Base-by-base conservation (phyloP, 345 rosid genomes). In the Salix arbutifolia region DNA sequence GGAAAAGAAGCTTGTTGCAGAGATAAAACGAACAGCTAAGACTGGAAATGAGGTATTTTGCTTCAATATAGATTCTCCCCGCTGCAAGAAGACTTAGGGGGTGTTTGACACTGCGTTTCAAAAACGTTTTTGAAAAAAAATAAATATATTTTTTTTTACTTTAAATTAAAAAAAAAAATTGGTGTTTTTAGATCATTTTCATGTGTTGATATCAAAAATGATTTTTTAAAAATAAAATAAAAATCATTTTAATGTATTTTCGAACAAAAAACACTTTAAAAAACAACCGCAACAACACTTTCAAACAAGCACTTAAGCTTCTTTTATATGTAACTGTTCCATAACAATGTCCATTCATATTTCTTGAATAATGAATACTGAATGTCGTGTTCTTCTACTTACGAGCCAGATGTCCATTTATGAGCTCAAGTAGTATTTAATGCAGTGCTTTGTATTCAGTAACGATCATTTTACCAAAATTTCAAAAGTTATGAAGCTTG, bases 1-100 rank as follows among this genome's bases (percentile, higher is more conserved):
- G 99, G 98, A 95, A 86, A 95, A 95, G 84, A 93, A 89, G 87
- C 97, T 95, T 30, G 91, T 95, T 75, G 92, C 91, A 11, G 98
- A 95, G 88, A 95, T 95, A 1, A 95, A 95, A 86, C 91, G 86
- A 84, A 93, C 93, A 16, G 98, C 99, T 61, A 91, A 93, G 88
- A 87, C 91, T 5, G 99, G 98, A 50, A 95, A 95, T 82, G 99
- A 95, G 92, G 99, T 23, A 5, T 58, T 65, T 50, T 42, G 46
- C 18, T 77, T 61, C 26, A 16, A 73, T 61, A 19, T 60, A 70
- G 37, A 65, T 21, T 66, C 13, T 60, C 50, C 35, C 37, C 48
- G 16, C 40, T 28, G 60, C 64, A 40, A 33, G 70, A 33, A 76
- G 65, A 73, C 48, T 64, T 33, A 33, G 5, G 0, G 35, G 5